A percentile compares a stretch with the other conserved stretches of the same genome.
Evolutionary conservation across 1,284 basidiomycete species (phyloP).

Genomic region (Cystobasidiaceae sp.): DNA sequence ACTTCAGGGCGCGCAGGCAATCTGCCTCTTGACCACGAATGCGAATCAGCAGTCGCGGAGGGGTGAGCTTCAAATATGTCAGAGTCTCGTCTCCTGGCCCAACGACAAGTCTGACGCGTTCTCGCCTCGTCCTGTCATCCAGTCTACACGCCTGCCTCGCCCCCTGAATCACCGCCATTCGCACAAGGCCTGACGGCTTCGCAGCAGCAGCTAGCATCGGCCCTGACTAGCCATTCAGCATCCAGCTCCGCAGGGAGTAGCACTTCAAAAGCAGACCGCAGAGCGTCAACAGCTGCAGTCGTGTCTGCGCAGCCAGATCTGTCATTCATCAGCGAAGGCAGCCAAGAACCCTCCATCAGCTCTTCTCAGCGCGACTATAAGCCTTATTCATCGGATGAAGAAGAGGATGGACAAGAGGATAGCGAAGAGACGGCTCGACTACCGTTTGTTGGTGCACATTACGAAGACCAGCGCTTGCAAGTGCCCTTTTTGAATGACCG

Average conservation of each 20-base stretch:
- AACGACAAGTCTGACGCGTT: neutral
- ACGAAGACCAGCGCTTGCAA: neutral
- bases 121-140: neutral
- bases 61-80: neutral
- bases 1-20: conserved; percentile 23
- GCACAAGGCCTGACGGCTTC: neutral
- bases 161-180: conserved; percentile 14
- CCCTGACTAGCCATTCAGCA: neutral
- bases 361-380: conserved; percentile 10
- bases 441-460: neutral
- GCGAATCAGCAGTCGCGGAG: neutral
- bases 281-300: conserved; percentile 1
- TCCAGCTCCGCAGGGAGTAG: conserved; percentile 14
- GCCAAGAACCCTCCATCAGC: conserved; percentile 13
- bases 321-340: conserved; percentile 30
- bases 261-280: conserved; percentile 6
- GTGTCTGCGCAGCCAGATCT: conserved; percentile 30
- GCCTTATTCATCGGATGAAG: conserved; percentile 17
- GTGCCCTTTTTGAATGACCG: neutral
- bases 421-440: neutral
- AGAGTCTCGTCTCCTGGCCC: neutral
- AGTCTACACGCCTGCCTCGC: conserved; percentile 12
- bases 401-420: conserved; percentile 8
- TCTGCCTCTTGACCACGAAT: conserved; percentile 3
- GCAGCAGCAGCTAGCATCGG: neutral